Evolutionary conservation across 2,329 filamentous ascomycete species (phyloP).

Genomic region (Teratosphaeria pseudoeucalypti): DNA sequence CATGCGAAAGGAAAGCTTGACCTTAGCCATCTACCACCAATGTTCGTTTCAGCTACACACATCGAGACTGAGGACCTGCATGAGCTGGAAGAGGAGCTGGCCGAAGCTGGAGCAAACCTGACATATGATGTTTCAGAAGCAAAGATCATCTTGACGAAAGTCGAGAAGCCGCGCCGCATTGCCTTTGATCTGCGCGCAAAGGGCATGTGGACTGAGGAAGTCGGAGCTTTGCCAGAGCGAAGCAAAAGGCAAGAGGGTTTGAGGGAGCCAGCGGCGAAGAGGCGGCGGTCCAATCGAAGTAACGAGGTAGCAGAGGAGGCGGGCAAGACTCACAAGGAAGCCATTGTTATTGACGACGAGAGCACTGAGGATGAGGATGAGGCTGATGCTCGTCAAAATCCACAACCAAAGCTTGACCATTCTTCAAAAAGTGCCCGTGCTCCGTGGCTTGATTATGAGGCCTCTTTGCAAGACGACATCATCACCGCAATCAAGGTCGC

Average conservation of each 20-base stretch:
- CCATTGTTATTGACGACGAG: conserved; percentile 8
- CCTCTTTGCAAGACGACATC: conserved; percentile 15
- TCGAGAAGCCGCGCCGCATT: conserved; percentile 59
- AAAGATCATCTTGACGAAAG: conserved; percentile 61
- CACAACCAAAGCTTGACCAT: not conserved
- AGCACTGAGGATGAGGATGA: conserved; percentile 28
- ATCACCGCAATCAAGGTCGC: conserved; percentile 43
- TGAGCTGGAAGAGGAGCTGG: conserved; percentile 53
- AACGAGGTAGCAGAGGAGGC: not conserved
- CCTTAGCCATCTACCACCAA: conserved; percentile 45
- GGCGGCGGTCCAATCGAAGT: not conserved
- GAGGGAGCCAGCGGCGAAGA: not conserved
- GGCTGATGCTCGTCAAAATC: not conserved
- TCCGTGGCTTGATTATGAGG: not conserved
- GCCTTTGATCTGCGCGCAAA: conserved; percentile 65
- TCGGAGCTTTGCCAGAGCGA: conserved; percentile 9
- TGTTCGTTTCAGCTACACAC: conserved; percentile 65
- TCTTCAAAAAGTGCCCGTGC: not conserved
- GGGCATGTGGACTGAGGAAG: conserved; percentile 50
- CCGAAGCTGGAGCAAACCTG: conserved; percentile 43
- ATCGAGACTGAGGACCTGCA: conserved; percentile 54
- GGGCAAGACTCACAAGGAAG: conserved; percentile 1
- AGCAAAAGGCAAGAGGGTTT: not conserved
- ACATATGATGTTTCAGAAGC: conserved; percentile 66
- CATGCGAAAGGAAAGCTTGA: conserved; percentile 19